phyloP scores from a whole-genome alignment of 768 basidiomycete species.

The Coprinopsis cinerea region DNA sequence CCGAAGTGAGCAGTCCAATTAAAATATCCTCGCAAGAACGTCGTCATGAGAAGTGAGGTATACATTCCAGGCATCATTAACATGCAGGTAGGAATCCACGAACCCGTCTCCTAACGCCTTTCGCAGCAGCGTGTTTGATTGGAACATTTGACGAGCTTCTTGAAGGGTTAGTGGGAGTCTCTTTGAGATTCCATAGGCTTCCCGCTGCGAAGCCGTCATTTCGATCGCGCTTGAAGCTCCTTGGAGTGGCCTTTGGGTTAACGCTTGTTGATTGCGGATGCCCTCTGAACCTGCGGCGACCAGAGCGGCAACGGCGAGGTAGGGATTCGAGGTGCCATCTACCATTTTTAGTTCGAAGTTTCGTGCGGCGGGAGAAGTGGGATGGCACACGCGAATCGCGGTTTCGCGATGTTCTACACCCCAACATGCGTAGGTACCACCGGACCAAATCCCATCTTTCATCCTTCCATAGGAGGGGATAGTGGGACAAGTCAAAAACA shows the following conservation, averaged over 20 bases:
- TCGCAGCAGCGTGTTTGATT: conserved; percentile 28
- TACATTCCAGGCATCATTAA: conserved; percentile 25
- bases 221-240: conserved; percentile 14
- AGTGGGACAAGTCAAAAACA: conserved; percentile 55
- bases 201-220: conserved; percentile 41
- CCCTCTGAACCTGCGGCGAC: conserved; percentile 51
- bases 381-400: conserved; percentile 53
- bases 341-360: conserved; percentile 59
- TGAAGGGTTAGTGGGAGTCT: conserved; percentile 45
- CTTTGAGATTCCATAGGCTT: conserved; percentile 36
- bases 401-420: conserved; percentile 66
- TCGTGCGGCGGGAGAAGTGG: conserved; percentile 36
- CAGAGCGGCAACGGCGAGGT: conserved; percentile 53
- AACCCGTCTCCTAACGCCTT: conserved; percentile 38
- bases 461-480: conserved; percentile 60
- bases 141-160: conserved; percentile 38
- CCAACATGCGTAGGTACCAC: conserved; percentile 67
- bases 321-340: conserved; percentile 61
- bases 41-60: not conserved
- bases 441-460: conserved; percentile 60
- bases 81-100: conserved; percentile 37
- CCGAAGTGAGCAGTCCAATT: too few species aligned
- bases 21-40: not conserved
- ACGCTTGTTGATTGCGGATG: conserved; percentile 30
- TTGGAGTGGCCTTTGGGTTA: conserved; percentile 32